Percentiles rank a stretch among this genome's conserved stretches.
Evolutionary conservation across 495 filamentous ascomycete genomes (phyloP).

Genomic region (Neurospora sp.): DNA sequence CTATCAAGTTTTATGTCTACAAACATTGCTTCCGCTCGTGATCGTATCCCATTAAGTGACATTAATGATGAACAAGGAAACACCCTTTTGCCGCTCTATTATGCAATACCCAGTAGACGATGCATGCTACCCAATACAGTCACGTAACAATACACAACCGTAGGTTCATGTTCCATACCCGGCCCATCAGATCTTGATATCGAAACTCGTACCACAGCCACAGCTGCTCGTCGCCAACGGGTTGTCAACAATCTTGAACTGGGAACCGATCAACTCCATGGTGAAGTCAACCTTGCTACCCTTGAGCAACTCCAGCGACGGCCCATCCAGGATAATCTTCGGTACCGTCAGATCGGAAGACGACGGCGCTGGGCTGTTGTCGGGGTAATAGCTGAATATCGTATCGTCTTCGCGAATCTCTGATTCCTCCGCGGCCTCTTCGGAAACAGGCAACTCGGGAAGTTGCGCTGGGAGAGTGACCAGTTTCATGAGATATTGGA

Average conservation of each 20-base stretch:
- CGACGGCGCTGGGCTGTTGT: not conserved
- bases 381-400: slow-evolving; percentile 32
- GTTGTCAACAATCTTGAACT: slow-evolving; percentile 94
- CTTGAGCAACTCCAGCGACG: slow-evolving; percentile 79
- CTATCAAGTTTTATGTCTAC: slow-evolving; percentile 3
- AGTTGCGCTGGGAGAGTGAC: slow-evolving; percentile 44
- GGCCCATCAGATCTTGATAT: slow-evolving; percentile 54
- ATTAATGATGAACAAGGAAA: not conserved
- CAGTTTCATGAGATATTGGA: slow-evolving; percentile 92
- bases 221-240: slow-evolving; percentile 86
- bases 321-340: slow-evolving; percentile 80
- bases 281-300: slow-evolving; percentile 93
- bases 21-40: not conserved
- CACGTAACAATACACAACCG: not conserved
- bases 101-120: not conserved
- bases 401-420: slow-evolving; percentile 62
- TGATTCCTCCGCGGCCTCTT: slow-evolving; percentile 14
- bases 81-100: not conserved
- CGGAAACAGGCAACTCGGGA: slow-evolving; percentile 9
- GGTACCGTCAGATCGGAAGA: slow-evolving; percentile 32
- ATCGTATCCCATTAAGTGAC: not conserved
- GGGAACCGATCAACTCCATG: slow-evolving; percentile 92
- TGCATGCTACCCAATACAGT: not conserved
- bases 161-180: not conserved
- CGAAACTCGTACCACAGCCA: slow-evolving; percentile 96